Conservation (phyloP, 2,329 filamentous ascomycete species). For the Pseudogymnoascus sp. region DNA sequence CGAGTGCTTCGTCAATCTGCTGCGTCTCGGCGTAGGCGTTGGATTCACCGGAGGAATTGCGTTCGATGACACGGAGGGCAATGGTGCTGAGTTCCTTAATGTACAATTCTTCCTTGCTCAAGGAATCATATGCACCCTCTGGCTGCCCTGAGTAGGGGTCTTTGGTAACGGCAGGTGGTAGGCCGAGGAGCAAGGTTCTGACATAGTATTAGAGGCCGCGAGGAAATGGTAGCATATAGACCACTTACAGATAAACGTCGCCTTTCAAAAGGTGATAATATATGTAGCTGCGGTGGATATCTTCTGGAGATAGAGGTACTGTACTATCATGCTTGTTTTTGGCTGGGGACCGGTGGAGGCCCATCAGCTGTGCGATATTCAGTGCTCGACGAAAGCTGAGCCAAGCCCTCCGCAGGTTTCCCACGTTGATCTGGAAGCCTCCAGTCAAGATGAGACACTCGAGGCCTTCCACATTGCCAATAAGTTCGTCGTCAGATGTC, state of each 20-base stretch:
- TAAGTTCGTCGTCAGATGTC: constrained; percentile 38
- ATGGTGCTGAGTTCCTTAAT: neutral
- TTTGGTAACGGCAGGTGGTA: neutral
- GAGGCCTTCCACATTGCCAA: constrained; percentile 40
- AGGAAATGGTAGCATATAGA: neutral
- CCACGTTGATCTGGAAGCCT: constrained; percentile 38
- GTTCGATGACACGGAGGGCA: constrained; percentile 19
- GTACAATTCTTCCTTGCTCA: neutral
- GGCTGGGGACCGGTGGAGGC: constrained; percentile 39
- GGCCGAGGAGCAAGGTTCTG: neutral
- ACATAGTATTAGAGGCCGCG: neutral
- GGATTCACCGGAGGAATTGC: constrained; percentile 20
- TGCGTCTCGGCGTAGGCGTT: constrained; percentile 23
- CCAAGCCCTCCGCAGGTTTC: constrained; percentile 42
- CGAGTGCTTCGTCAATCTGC: constrained; percentile 25
- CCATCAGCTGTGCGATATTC: constrained; percentile 39
- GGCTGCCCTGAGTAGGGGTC: neutral
- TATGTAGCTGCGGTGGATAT: neutral
- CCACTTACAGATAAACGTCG: neutral
- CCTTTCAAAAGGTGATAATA: constrained; percentile 6
- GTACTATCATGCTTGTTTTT: neutral
- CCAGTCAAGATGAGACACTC: constrained; percentile 42
- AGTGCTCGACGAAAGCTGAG: constrained; percentile 38
- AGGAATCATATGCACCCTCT: constrained; percentile 2
- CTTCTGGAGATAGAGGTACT: neutral